Base-by-base conservation (phyloP, 805 yeast genomes). In the Huiozyma sinensis region DNA sequence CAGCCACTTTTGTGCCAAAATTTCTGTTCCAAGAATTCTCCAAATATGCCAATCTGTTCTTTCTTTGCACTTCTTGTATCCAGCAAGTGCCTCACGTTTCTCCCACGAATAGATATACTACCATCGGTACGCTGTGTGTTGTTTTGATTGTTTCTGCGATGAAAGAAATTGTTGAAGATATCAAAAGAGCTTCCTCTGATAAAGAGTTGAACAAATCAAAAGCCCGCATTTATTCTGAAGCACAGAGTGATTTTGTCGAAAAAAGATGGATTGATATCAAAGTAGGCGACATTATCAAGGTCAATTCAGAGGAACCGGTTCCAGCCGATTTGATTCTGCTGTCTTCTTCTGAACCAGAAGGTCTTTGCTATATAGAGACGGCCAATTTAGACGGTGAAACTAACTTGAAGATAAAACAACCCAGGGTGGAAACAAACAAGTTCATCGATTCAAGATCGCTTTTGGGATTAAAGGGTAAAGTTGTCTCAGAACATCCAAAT, bases 321-420 rank as follows among this genome's bases (percentile, higher is more conserved):
- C 99, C 99, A 0, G 97, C 98, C 0, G 99, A 92, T 67, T 56
- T 92, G 44, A 71, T 90, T 12, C 64, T 94, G 12, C 60, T 92
- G 32, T 79, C 92, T 27, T 87, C 97, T 0, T 90, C 97, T 0
- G 99, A 92, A 63, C 99, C 99, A 0, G 97, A 90, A 64, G 99
- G 98, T 2, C 70, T 92, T 48, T 94, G 98, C 62, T 92, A 92
- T 56, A 86, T 94, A 44, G 99, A 92, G 64, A 92, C 99, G 1
- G 95, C 98, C 0, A 92, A 92, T 57, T 69, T 92, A 52, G 99
- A 92, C 64, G 99, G 99, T 45, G 99, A 92, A 63, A 94, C 99
- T 0, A 92, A 92, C 61, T 71, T 92, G 55, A 92, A 92, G 58
- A 92, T 92, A 59, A 94, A 94, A 58, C 97, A 92, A 61, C 78